Evolutionary conservation across 805 yeast species (phyloP).

Genomic region (Clavispora fructus): DNA sequence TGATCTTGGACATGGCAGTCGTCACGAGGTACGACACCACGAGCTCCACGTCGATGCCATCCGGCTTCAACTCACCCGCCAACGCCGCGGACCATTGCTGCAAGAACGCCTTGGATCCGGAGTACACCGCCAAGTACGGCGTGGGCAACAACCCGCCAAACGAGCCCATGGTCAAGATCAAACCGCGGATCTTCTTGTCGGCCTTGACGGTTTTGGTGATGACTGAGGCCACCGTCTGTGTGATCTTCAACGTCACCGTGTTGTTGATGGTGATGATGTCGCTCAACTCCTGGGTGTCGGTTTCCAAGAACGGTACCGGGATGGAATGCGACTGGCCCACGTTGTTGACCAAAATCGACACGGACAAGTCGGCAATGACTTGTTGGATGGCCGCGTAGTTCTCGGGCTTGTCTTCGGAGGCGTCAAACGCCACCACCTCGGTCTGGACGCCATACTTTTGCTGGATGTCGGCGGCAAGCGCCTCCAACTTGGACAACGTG

Average conservation of each 20-base stretch:
- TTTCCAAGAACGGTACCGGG: slow-evolving; percentile 89
- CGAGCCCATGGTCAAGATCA: slow-evolving; percentile 92
- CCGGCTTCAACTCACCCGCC: slow-evolving; percentile 71
- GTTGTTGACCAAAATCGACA: slow-evolving; percentile 79
- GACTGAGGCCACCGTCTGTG: slow-evolving; percentile 73
- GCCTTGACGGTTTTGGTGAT: slow-evolving; percentile 50
- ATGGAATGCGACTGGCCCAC: slow-evolving; percentile 94
- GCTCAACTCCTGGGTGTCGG: slow-evolving; percentile 66
- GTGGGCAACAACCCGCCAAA: slow-evolving; percentile 93
- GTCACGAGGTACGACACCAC: slow-evolving; percentile 86
- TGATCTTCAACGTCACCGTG: slow-evolving; percentile 75
- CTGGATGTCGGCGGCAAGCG: slow-evolving; percentile 58
- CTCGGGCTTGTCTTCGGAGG: slow-evolving; percentile 53
- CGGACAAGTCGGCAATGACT: slow-evolving; percentile 48
- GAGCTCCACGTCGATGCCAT: slow-evolving; percentile 79
- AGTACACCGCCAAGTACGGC: slow-evolving; percentile 86
- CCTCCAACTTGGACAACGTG: slow-evolving; percentile 70
- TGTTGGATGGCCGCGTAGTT: slow-evolving; percentile 52
- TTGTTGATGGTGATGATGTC: slow-evolving; percentile 83
- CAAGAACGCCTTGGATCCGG: slow-evolving; percentile 93
- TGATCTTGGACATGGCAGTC: slow-evolving; percentile 92
- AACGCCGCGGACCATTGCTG: slow-evolving; percentile 90
- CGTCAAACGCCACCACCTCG: slow-evolving; percentile 71
- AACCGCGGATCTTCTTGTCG: slow-evolving; percentile 48
- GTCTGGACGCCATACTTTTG: slow-evolving; percentile 56